phyloP scores from a whole-genome alignment of 768 basidiomycete species.

The Lentinula detonsa region DNA sequence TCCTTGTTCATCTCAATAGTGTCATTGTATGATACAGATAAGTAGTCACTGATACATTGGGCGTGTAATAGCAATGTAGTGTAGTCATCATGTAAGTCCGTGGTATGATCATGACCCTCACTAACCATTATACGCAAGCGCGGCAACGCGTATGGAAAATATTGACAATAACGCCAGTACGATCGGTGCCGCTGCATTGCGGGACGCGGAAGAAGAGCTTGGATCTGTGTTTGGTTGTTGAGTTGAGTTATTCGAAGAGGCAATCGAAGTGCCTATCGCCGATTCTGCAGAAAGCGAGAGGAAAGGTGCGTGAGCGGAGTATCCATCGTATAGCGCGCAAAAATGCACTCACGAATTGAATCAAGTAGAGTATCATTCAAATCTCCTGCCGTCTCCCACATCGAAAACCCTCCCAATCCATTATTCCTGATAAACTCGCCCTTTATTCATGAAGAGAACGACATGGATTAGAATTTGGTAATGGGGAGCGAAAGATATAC shows the following conservation, averaged over 20 bases:
- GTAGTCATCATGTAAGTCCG: no score
- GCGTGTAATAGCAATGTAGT: no score
- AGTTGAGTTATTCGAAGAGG: background rate
- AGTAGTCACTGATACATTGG: no score
- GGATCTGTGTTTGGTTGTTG: background rate
- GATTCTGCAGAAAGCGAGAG: background rate
- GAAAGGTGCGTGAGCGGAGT: background rate
- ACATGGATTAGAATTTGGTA: background rate
- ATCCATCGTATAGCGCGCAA: background rate
- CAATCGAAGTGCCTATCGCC: background rate
- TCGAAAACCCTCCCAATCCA: slow-evolving; percentile 59
- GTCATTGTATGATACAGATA: no score
- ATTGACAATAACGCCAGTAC: background rate
- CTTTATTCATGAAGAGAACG: slow-evolving; percentile 2
- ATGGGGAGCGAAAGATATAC: no score
- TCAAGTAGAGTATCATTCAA: slow-evolving; percentile 54
- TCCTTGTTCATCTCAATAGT: background rate
- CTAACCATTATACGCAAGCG: no score
- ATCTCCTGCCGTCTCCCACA: slow-evolving; percentile 73
- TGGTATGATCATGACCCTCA: no score
- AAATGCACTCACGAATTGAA: slow-evolving; percentile 37
- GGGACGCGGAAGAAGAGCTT: background rate
- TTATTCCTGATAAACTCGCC: slow-evolving; percentile 49
- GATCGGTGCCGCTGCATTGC: background rate
- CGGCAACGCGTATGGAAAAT: no score